Evolutionary conservation across 2,329 filamentous ascomycete species (phyloP).

Genomic region (Diplodia intermedia): DNA sequence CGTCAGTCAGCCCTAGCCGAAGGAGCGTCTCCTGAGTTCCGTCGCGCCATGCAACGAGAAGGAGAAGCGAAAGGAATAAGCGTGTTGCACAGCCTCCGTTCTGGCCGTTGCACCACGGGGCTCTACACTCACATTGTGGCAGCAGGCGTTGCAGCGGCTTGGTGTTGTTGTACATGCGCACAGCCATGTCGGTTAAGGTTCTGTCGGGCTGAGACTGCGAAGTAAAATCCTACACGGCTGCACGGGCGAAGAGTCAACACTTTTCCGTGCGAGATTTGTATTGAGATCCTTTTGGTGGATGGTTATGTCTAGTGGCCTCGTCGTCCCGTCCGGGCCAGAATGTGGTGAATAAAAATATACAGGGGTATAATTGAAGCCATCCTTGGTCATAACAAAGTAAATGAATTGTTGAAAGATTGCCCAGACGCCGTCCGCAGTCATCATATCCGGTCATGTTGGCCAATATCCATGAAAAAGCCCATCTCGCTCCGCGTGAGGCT

Average conservation of each 20-base stretch:
- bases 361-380: slow-evolving; percentile 27
- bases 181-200: not conserved
- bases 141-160: not conserved
- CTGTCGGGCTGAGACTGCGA: not conserved
- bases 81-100: not conserved
- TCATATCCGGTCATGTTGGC: not conserved
- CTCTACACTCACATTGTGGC: not conserved
- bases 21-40: not conserved
- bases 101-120: not conserved
- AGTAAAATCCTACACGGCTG: not conserved
- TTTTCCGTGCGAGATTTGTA: not conserved
- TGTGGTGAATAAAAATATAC: not conserved
- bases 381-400: slow-evolving; percentile 7
- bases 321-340: not conserved
- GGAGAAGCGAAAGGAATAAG: not conserved
- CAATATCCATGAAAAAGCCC: not conserved
- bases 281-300: not conserved
- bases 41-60: not conserved
- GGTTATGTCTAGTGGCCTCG: slow-evolving; percentile 7
- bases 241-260: not conserved
- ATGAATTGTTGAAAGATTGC: not conserved
- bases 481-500: slow-evolving; percentile 18
- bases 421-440: not conserved
- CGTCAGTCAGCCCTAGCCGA: not conserved
- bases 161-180: not conserved